Percentiles rank a stretch among this genome's conserved stretches.
These are phyloP conservation scores for Zasmidium angulare DNA, from an alignment of 2,329 filamentous ascomycete genomes.

Conservation along the genomic window DNA sequence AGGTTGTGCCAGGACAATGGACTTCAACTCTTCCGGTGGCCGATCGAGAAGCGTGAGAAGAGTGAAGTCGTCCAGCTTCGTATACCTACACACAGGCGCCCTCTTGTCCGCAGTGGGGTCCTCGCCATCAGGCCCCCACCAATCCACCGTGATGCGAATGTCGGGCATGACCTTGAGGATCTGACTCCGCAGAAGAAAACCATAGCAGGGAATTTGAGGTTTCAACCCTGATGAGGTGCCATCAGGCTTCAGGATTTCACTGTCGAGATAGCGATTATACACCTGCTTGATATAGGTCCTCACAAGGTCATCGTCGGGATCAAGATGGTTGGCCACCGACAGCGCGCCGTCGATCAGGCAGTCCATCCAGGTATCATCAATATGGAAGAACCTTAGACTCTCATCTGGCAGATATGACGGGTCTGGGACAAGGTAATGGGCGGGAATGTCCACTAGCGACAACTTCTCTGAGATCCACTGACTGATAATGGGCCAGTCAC, in stretches of 20 bases:
- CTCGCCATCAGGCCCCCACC: neutral
- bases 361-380: constrained; percentile 1
- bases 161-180: neutral
- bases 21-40: neutral
- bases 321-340: neutral
- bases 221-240: neutral
- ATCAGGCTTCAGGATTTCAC: neutral
- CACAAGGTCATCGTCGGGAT: neutral
- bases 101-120: neutral
- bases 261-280: neutral
- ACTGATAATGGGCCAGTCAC: neutral
- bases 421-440: neutral
- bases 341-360: neutral
- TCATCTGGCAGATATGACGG: neutral
- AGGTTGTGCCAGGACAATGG: neutral
- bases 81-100: neutral
- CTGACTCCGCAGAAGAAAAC: neutral
- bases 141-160: neutral
- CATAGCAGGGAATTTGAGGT: neutral
- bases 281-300: neutral
- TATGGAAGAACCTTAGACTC: neutral
- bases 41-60: neutral
- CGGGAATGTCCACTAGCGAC: neutral
- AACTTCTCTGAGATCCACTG: neutral
- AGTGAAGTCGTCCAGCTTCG: neutral